Base-by-base conservation (phyloP, 2,329 filamentous ascomycete species). In the Aspergillus puulaauensis region DNA sequence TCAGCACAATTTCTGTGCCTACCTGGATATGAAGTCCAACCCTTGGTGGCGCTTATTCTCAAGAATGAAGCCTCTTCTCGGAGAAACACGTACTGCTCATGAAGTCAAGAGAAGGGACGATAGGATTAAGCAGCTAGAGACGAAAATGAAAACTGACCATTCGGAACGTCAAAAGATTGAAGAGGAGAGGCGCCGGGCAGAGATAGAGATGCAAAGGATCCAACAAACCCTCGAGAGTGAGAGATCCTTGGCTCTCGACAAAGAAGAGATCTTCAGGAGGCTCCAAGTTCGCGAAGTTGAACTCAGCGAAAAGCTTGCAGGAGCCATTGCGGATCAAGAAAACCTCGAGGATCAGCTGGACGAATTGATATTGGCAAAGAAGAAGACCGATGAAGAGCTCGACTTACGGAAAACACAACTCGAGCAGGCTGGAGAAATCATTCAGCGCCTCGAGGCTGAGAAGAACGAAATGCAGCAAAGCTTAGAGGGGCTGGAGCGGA, bases 201-300 rank as follows among this genome's bases (percentile, higher is more conserved):
- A 98, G 65, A 82, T 88, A 14, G 95, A 99, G 68, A 89, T 97
- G 68, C 85, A 93, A 64, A 87, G 90, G 33, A 90, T 98, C 47
- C 93, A 97, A 71, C 91, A 98, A 67, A 96, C 91, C 0, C 82
- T 99, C 2, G 96, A 99, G 73, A 96, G 93, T 64, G 96, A 99
- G 75, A 87, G 95, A 50, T 91, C 93, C n/a, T 82, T 99, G 43
- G 95, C 95, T 1, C 80, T 99, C 5, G 95, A 99, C 75, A 99
- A 99, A 73, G 96, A 99, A 71, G 95, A 99, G 69, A 99, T 99
- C 59, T 99, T 98, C 81, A 96, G 93, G 71, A 86, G 96, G n/a
- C 81, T 99, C 21, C 95, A 97, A 70, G 80, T 88, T 53, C 89
- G 95, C n/a, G 95, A 99, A 75, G 83, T 87, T 11, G 93, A 99